Evolutionary conservation across 225 moss, liverwort and hornwort genomes (phyloP), one percentile per base, ranked within the genome.

Genomic region (Pseudoscleropodium purum): DNA sequence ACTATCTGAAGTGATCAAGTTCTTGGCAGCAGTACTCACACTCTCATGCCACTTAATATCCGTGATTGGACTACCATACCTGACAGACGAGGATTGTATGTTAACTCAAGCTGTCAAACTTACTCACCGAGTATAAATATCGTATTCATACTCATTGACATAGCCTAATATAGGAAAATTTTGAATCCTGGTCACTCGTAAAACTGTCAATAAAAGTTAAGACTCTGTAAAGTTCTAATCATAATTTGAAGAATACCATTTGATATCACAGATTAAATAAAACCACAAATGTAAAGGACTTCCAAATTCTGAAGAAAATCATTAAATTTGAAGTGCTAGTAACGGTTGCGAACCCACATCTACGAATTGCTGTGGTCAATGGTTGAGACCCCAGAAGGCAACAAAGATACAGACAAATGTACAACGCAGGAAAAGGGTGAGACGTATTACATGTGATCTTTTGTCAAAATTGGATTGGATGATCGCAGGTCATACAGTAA

Each of bases 41-140:
- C 95, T 99, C 90, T 94, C 95, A 91, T 99, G 96, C 97, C 97
- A 99, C 86, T 97, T 99, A 51, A 99, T 97, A 91, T 97, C 97
- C 51, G 95, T 73, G 67, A 99, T 96, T 90, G 96, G 95, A 90
- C 94, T 90, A 61, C 97, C 97, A 80, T 99, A 97, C 97, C 97
- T 97, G 93, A 75, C 60, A 90, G 60, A 82, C 62, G 56, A 89
- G 43, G 66, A 82, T 56, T 59, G 41, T 31, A 59, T 60, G 54
- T 86, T 72, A 87, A 81, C 12, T 84, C 82, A 77, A 84, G 85
- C 41, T 62, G 70, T 75, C 83, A 85, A 91, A 83, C 59, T 57
- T 68, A 61, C 49, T 63, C 51, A 74, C 27, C 17, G 34, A 70
- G 82, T 37, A 59, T 78, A 82, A 81, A 43, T 41, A 73, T 33